Conservation (phyloP, 257 asterid species). For the Solanum ossicruentum region DNA sequence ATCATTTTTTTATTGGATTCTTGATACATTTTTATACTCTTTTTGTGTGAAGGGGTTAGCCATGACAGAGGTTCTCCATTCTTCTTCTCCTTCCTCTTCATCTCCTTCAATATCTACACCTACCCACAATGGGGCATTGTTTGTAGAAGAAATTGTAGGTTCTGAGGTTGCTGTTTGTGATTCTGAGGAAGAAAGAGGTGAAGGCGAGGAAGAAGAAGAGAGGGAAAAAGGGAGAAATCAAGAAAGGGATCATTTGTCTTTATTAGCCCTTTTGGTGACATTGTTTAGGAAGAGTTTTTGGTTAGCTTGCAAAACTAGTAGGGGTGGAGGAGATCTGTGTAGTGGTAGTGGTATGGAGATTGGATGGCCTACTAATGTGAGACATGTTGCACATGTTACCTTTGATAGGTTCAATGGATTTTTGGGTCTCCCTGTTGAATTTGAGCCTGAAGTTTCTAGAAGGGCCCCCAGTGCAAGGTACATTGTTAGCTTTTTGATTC, state of each 20-base stretch:
- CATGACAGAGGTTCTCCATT: constrained; percentile 97
- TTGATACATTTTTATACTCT: neutral
- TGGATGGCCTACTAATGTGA: constrained; percentile 96
- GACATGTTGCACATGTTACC: constrained; percentile 91
- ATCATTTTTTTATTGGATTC: constrained; percentile 5
- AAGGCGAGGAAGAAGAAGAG: constrained; percentile 24
- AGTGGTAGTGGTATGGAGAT: constrained; percentile 52
- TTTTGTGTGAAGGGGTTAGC: neutral
- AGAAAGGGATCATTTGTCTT: constrained; percentile 68
- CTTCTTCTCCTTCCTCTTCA: constrained; percentile 73
- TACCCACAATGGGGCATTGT: constrained; percentile 56
- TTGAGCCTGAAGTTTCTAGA: constrained; percentile 90
- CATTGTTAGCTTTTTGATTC: neutral
- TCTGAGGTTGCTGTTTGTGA: neutral
- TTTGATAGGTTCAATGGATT: constrained; percentile 97
- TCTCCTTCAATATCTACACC: constrained; percentile 61
- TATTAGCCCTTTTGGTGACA: constrained; percentile 68
- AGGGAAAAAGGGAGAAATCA: constrained; percentile 24
- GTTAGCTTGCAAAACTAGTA: constrained; percentile 65
- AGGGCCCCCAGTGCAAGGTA: constrained; percentile 99
- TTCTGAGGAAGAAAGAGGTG: constrained; percentile 11
- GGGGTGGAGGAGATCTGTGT: constrained; percentile 22
- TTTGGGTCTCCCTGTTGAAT: constrained; percentile 94
- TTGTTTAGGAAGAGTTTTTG: constrained; percentile 77
- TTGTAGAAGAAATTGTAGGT: constrained; percentile 15